phyloP scores from a whole-genome alignment of 2,329 filamentous ascomycete species.

The Exophiala viscosa region DNA sequence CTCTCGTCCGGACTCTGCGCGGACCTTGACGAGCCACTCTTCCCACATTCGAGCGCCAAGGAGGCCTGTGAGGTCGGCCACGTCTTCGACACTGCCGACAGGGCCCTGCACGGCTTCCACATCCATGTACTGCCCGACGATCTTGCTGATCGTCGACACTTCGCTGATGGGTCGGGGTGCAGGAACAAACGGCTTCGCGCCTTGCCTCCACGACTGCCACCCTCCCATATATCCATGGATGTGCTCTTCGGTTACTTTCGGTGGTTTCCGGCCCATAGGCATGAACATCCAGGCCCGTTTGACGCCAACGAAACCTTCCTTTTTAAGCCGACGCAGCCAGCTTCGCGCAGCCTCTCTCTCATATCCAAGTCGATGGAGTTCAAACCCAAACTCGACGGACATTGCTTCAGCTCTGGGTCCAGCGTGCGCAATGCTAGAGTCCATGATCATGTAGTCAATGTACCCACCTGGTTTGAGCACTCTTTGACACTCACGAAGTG shows the following conservation, averaged over 20 bases:
- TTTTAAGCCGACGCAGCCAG: constrained; percentile 70
- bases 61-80: constrained; percentile 73
- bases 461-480: constrained; percentile 91
- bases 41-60: constrained; percentile 92
- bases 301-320: constrained; percentile 72
- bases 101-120: constrained; percentile 57
- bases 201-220: constrained; percentile 39
- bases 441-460: constrained; percentile 84
- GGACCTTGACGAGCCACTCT: constrained; percentile 86
- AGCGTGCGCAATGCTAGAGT: constrained; percentile 83
- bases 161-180: constrained; percentile 27
- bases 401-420: constrained; percentile 76
- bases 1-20: constrained; percentile 71
- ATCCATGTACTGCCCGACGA: constrained; percentile 36
- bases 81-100: constrained; percentile 66
- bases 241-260: constrained; percentile 17
- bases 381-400: constrained; percentile 87
- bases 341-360: constrained; percentile 78
- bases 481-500: constrained; percentile 79
- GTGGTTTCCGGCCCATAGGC: constrained; percentile 64
- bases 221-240: constrained; percentile 36
- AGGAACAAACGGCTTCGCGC: constrained; percentile 29
- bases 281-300: constrained; percentile 86
- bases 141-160: constrained; percentile 26
- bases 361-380: constrained; percentile 83